These are phyloP conservation scores for Candida loeiensis DNA, from an alignment of 805 yeast species.

Conservation along the genomic window DNA sequence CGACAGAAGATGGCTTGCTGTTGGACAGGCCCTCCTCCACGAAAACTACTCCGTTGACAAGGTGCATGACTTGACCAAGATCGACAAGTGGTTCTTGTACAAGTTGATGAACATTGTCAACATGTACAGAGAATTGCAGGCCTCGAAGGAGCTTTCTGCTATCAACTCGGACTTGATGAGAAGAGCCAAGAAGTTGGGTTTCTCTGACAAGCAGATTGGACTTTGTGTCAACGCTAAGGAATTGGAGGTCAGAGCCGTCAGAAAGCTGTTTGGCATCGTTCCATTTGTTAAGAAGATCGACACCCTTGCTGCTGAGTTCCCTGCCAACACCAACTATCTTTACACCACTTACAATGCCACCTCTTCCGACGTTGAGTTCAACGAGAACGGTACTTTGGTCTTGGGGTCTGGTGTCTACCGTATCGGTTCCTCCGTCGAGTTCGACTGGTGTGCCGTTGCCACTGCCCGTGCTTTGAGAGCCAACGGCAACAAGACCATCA, in stretches of 20 bases:
- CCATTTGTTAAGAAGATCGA: slow-evolving; percentile 97
- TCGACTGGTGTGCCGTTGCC: slow-evolving; percentile 99
- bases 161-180: slow-evolving; percentile 66
- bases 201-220: slow-evolving; percentile 92
- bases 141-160: slow-evolving; percentile 49
- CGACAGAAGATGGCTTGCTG: slow-evolving; percentile 96
- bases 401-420: slow-evolving; percentile 99
- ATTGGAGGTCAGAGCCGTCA: slow-evolving; percentile 73
- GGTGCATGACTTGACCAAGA: slow-evolving; percentile 88
- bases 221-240: slow-evolving; percentile 69
- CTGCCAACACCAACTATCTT: slow-evolving; percentile 92
- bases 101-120: slow-evolving; percentile 90
- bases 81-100: slow-evolving; percentile 93
- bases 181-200: slow-evolving; percentile 89
- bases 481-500: slow-evolving; percentile 82
- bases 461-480: slow-evolving; percentile 92
- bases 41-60: slow-evolving; percentile 87
- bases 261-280: slow-evolving; percentile 74
- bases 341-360: slow-evolving; percentile 96
- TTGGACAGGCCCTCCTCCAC: slow-evolving; percentile 92
- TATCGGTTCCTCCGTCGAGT: slow-evolving; percentile 97
- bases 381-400: slow-evolving; percentile 90
- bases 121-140: slow-evolving; percentile 77
- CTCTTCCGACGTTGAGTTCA: slow-evolving; percentile 75
- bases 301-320: slow-evolving; percentile 98